Conservation (phyloP, 2,329 filamentous ascomycete genomes). For the Chaetomiaceae sp. region DNA sequence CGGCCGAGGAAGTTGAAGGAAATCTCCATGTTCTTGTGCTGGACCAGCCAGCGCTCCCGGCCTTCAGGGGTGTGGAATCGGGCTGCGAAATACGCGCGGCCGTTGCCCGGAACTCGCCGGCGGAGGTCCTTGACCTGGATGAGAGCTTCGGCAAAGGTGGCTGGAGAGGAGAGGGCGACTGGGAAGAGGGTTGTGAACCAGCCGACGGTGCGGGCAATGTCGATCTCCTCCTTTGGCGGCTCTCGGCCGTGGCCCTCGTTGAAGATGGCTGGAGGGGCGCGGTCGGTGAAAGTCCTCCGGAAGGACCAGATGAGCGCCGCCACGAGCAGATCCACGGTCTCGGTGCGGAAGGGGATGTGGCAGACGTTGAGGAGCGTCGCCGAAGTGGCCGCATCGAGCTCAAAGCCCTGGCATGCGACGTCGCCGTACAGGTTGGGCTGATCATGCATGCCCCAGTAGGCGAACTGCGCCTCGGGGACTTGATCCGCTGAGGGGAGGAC, state of each 20-base stretch:
- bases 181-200: conserved; percentile 45
- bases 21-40: conserved; percentile 41
- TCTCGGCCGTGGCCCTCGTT: conserved; percentile 42
- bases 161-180: conserved; percentile 18
- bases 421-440: conserved; percentile 25
- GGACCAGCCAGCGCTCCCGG: conserved; percentile 16
- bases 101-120: conserved; percentile 33
- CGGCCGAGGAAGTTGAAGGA: conserved; percentile 47
- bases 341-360: conserved; percentile 33
- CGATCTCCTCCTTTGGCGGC: conserved; percentile 27
- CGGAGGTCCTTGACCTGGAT: conserved; percentile 34
- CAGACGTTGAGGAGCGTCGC: conserved; percentile 25
- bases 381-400: conserved; percentile 32
- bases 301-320: conserved; percentile 35
- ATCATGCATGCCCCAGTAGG: conserved; percentile 28
- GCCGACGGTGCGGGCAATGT: conserved; percentile 39
- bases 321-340: conserved; percentile 38
- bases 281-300: conserved; percentile 31
- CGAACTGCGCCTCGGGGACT: conserved; percentile 16
- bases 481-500: conserved; percentile 12
- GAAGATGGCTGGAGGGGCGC: conserved; percentile 35
- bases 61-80: conserved; percentile 31
- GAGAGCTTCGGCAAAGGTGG: conserved; percentile 17
- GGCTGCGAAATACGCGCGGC: conserved; percentile 36
- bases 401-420: conserved; percentile 35